Evolutionary conservation across 73 alveolate species (phyloP), one percentile per base, ranked within the genome.

Genomic region (Paramecium caudatum): DNA sequence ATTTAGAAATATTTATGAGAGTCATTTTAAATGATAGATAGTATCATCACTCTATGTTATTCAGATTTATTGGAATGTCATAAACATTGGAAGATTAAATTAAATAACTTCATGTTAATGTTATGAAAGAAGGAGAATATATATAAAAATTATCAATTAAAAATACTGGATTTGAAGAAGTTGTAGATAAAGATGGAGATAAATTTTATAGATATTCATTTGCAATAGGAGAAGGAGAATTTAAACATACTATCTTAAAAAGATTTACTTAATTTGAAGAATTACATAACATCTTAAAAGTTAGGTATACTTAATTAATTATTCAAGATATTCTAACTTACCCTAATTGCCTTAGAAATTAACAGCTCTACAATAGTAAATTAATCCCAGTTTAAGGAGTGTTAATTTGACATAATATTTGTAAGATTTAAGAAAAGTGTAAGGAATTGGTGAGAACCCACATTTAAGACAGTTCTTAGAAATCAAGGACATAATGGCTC

Each of bases 231-330:
- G 7, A 1, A 3, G 88, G 69, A 3, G 62, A 21, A n/a, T 17
- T 0, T 10, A 43, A 27, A 41, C 65, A 74, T 5, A 23, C 1
- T 17, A 74, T 74, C 16, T 23, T 25, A 27, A 74, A 74, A 43
- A 37, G 68, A 74, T 74, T 74, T 45, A 39, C 68, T 16, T 74
- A 74, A 43, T 74, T 39, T 12, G 88, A 74, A 5, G 88, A 74
- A 19, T 41, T 74, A 0, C 43, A 74, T 74, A 19, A 47, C 15
- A 0, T 55, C 1, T 55, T 74, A 45, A 74, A 63, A 65, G 32
- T 25, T 3, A 45, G 65, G 68, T 74, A 74, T 0, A 21, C 4
- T 3, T 13, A 19, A 41, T 6, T n/a, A 17, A 1, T 13, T 12
- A 32, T 32, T 32, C 9, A 4, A 37, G 50, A 32, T 37, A 68